Base-by-base conservation (phyloP, 176 grass and related monocot genomes). In the Rhynchospora tenuis region DNA sequence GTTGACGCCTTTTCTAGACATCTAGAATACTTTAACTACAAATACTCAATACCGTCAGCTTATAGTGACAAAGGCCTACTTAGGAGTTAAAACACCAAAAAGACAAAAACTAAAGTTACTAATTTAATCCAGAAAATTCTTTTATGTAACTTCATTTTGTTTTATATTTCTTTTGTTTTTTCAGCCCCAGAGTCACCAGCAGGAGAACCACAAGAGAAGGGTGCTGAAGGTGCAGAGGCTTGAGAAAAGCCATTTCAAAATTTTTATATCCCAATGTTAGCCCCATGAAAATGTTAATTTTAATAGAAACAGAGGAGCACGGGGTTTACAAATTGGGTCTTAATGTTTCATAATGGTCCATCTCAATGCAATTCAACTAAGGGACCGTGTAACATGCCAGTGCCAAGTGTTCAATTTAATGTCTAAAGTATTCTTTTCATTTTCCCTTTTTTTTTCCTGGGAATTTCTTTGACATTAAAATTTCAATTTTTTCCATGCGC, bases 361-460 rank as follows among this genome's bases (percentile, higher is more conserved):
- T 83, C 73, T 79, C 76, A 64, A 84, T 76, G 24, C 83, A 13
- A 65, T 66, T 48, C 66, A 24, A 26, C 46, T 52, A 77, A 69
- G 50, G 81, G 80, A 85, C 72, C 68, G 69, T 75, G 52, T 72
- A 71, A 78, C 67, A 79, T 59, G 43, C 59, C 76, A 24, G 48
- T 83, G 43, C 64, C 46, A 77, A 67, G 17, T 43, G 42, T 68
- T 62, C 38, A 17, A 59, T 86, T 77, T 60, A 20, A 56, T 83
- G 78, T 82, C 47, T 59, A 83, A 59, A 81, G 68, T 90, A 56
- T 22, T 64, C 46, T 69, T 83, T 26, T 83, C 45, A 70, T 68
- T 84, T 26, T 71, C 58, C 52, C 15, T 72, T 22, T 43, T 11
- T 43, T 84, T 7, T 78, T 58, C 57, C 52, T 33, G 13, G 0